Conservation (phyloP, 148 eudicot genomes). For the Euryodendron excelsum region DNA sequence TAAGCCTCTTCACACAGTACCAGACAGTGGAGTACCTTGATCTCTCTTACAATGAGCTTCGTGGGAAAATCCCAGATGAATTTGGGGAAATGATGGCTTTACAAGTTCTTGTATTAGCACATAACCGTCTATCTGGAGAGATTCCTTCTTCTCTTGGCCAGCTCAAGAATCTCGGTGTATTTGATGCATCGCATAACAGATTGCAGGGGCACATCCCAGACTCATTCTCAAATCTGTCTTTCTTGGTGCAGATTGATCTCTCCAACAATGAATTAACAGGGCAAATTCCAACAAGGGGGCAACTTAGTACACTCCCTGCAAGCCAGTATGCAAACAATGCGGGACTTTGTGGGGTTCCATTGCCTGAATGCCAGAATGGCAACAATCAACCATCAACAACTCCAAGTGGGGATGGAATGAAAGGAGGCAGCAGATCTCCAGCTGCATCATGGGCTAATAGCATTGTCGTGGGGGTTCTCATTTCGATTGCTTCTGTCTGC, state of each 20-base stretch:
- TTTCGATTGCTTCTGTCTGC: conserved; percentile 68
- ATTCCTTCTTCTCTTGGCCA: conserved; percentile 82
- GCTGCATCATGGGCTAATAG: conserved; percentile 64
- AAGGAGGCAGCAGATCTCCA: conserved; percentile 22
- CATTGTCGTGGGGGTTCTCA: conserved; percentile 64
- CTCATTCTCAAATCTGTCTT: conserved; percentile 80
- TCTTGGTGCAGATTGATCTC: conserved; percentile 93
- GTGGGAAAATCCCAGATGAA: conserved; percentile 80
- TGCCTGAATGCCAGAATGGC: conserved; percentile 54
- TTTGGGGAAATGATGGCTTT: conserved; percentile 93
- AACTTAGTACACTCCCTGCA: conserved; percentile 91
- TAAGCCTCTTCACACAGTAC: conserved; percentile 80
- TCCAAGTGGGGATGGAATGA: conserved; percentile 28
- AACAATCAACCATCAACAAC: conserved; percentile 20
- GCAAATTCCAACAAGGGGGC: conserved; percentile 79
- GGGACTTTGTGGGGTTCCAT: conserved; percentile 90
- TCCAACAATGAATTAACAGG: conserved; percentile 87
- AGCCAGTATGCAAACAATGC: conserved; percentile 85
- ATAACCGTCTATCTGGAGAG: conserved; percentile 81
- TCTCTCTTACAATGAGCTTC: conserved; percentile 81
- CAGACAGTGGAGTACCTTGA: conserved; percentile 94
- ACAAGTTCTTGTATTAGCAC: conserved; percentile 82
- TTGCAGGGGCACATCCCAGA: conserved; percentile 88
- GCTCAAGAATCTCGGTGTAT: conserved; percentile 84
- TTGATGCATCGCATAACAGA: conserved; percentile 86